Percentiles rank a stretch among this genome's conserved stretches.
Evolutionary conservation across 2,329 filamentous ascomycete genomes (phyloP).

Genomic region (Lomentospora prolificans): DNA sequence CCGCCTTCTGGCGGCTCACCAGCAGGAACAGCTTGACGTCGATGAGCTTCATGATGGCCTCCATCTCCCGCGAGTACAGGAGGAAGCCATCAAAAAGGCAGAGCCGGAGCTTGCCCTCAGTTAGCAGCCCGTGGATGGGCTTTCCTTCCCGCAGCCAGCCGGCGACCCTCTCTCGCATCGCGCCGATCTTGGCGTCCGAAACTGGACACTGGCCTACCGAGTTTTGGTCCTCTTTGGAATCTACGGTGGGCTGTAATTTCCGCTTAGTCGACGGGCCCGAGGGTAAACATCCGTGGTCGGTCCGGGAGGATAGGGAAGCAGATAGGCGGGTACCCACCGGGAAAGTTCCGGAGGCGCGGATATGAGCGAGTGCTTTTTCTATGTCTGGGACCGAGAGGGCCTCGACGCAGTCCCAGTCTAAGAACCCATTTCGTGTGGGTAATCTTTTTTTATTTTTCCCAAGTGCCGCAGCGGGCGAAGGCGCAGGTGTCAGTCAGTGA

Average conservation of each 20-base stretch:
- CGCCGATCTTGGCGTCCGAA: constrained; percentile 32
- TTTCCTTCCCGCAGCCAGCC: constrained; percentile 34
- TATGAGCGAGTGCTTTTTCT: constrained; percentile 55
- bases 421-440: constrained; percentile 38
- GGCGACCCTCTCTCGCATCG: constrained; percentile 36
- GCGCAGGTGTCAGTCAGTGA: not conserved
- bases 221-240: constrained; percentile 53
- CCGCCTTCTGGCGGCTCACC: constrained; percentile 54
- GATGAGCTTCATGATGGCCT: constrained; percentile 49
- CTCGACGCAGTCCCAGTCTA: constrained; percentile 88
- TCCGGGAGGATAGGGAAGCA: constrained; percentile 15
- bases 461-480: not conserved
- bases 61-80: constrained; percentile 54
- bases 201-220: constrained; percentile 47
- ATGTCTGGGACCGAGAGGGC: constrained; percentile 65
- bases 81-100: constrained; percentile 85
- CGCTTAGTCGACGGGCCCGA: constrained; percentile 1
- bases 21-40: constrained; percentile 73
- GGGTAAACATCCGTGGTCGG: constrained; percentile 17
- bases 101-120: constrained; percentile 30
- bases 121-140: constrained; percentile 29
- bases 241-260: constrained; percentile 32
- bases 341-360: constrained; percentile 57
- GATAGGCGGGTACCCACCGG: constrained; percentile 36
- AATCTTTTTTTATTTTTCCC: constrained; percentile 11